These are phyloP conservation scores for Tilletia setariae DNA, from an alignment of 1,284 basidiomycete genomes.

Conservation along the genomic window DNA sequence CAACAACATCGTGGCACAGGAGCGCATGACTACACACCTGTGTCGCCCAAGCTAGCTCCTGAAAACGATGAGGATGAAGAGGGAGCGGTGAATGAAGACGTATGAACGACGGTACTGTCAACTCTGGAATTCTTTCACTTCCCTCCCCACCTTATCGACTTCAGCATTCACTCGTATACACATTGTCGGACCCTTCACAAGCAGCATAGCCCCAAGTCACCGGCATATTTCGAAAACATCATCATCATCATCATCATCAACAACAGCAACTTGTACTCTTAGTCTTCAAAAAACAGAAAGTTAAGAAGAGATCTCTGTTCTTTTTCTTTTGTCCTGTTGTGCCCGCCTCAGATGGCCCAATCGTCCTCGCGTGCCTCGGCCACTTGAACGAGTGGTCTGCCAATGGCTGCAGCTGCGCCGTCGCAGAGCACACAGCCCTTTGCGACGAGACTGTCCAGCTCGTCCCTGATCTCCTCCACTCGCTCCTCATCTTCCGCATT, in stretches of 20 bases:
- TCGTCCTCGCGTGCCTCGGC: constrained; percentile 33
- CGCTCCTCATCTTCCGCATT: constrained; percentile 35
- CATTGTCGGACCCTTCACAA: too few species aligned
- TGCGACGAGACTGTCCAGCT: constrained; percentile 50
- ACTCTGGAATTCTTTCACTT: too few species aligned
- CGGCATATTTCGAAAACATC: too few species aligned
- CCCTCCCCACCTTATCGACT: too few species aligned
- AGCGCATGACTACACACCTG: not conserved
- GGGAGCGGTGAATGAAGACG: constrained; percentile 4
- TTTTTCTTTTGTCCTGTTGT: too few species aligned
- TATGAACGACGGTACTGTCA: not conserved
- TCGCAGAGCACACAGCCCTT: constrained; percentile 48
- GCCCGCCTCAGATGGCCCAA: constrained; percentile 24
- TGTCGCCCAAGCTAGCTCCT: not conserved
- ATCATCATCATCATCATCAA: too few species aligned
- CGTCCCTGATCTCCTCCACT: constrained; percentile 42
- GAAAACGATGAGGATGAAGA: constrained; percentile 4
- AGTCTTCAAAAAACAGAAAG: too few species aligned
- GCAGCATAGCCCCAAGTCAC: too few species aligned
- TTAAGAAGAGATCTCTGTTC: too few species aligned
- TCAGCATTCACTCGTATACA: too few species aligned
- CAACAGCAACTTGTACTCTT: too few species aligned
- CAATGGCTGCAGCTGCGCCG: constrained; percentile 39
- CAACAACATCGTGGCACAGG: not conserved
- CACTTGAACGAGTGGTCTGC: constrained; percentile 31